Evolutionary conservation across 1,284 basidiomycete genomes (phyloP).

Genomic region (Coriolopsis trogii): DNA sequence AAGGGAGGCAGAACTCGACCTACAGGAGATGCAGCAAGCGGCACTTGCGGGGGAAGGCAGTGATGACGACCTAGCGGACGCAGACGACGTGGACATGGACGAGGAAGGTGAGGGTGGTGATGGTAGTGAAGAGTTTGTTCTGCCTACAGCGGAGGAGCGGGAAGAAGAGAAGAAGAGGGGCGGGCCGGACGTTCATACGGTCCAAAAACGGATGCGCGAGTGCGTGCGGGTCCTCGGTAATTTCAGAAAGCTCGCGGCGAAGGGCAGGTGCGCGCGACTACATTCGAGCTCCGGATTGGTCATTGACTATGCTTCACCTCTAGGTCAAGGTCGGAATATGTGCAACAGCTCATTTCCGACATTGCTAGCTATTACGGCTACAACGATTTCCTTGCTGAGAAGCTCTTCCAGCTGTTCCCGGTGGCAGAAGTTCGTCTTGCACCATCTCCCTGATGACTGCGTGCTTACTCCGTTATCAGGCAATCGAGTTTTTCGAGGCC

Average conservation of each 20-base stretch:
- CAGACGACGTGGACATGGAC: conserved; percentile 58
- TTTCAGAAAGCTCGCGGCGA: conserved; percentile 70
- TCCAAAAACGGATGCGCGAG: conserved; percentile 89
- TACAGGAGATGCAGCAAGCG: conserved; percentile 66
- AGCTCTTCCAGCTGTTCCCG: conserved; percentile 93
- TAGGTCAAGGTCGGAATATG: conserved; percentile 88
- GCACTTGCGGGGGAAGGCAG: conserved; percentile 46
- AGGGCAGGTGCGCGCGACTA: conserved; percentile 64
- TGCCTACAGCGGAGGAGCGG: conserved; percentile 83
- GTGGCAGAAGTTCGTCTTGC: conserved; percentile 74
- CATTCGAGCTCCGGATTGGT: neutral
- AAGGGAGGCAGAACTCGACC: conserved; percentile 70
- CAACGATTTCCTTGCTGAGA: conserved; percentile 94
- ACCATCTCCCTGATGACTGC: neutral
- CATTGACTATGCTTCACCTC: neutral
- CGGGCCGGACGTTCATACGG: conserved; percentile 78
- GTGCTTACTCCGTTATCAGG: conserved; percentile 48
- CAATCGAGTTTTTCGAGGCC: conserved; percentile 97
- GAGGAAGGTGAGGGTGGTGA: conserved; percentile 63
- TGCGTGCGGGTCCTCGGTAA: conserved; percentile 82
- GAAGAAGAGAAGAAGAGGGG: conserved; percentile 77
- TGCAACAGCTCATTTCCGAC: conserved; percentile 86
- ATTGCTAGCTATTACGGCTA: conserved; percentile 97
- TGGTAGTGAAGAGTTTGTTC: conserved; percentile 61
- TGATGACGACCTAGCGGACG: conserved; percentile 54